Evolutionary conservation across 805 yeast genomes (phyloP).

Genomic region (Isabelozyma heimii): DNA sequence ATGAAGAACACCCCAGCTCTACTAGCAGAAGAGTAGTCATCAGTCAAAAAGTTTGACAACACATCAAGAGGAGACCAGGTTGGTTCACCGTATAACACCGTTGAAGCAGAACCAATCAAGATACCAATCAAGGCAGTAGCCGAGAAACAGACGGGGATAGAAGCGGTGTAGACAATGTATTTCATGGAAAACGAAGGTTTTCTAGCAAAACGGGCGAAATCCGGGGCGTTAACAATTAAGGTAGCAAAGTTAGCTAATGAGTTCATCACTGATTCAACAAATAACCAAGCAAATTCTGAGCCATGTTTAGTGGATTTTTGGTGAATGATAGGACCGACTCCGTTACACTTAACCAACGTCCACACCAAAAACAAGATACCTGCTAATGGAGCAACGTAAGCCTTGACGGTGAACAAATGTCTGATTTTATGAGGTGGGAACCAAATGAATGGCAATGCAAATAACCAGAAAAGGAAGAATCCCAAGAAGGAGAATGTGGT

Average conservation of each 20-base stretch:
- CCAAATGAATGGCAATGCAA: constrained; percentile 76
- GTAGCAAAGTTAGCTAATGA: constrained; percentile 85
- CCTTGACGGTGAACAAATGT: constrained; percentile 80
- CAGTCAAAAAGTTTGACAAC: constrained; percentile 54
- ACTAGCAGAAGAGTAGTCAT: constrained; percentile 35
- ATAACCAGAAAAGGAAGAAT: constrained; percentile 80
- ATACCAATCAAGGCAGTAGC: constrained; percentile 83
- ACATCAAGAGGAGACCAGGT: constrained; percentile 87
- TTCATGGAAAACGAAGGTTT: constrained; percentile 37
- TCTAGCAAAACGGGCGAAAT: constrained; percentile 79
- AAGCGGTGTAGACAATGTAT: constrained; percentile 45
- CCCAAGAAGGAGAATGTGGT: constrained; percentile 71
- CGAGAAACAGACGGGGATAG: constrained; percentile 77
- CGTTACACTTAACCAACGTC: constrained; percentile 78
- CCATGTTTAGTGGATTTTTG: constrained; percentile 52
- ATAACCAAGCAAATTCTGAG: constrained; percentile 76
- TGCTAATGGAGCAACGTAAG: constrained; percentile 75
- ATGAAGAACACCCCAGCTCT: constrained; percentile 44
- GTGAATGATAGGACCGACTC: constrained; percentile 70
- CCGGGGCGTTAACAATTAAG: constrained; percentile 85
- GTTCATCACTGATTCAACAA: constrained; percentile 74
- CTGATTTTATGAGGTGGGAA: constrained; percentile 79
- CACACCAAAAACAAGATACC: constrained; percentile 81
- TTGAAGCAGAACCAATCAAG: constrained; percentile 76
- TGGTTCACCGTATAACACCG: constrained; percentile 61